Evolutionary conservation across 2,329 filamentous ascomycete species (phyloP), one percentile per base, ranked within the genome.

Genomic region (Neonectria ditissima): DNA sequence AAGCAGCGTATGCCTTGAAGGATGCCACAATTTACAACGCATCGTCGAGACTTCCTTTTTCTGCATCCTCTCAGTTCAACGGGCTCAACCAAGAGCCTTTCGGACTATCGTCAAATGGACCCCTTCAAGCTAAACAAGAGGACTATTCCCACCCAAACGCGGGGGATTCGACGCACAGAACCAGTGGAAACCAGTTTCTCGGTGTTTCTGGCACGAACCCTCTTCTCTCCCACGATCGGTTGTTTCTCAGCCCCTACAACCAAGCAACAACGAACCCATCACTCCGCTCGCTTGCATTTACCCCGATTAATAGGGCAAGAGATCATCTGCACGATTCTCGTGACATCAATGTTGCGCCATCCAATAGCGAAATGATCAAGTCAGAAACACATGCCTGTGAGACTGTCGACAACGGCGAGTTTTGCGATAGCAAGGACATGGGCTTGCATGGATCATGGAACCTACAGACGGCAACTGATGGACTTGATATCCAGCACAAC

Each of bases 201-300:
- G 63, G 69, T 10, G 64, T 76, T 11, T 55, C 78, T 16, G 74
- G 74, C 47, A 65, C 69, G 1, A 79, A 79, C 34, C 75, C 78
- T 11, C 69, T 80, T 20, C 75, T 78, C 41, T 64, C 73, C 14
- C 76, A 77, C 20, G 77, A 78, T 9, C 70, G 72, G n/a, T 32
- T 73, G 20, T 75, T 79, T 18, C 61, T 76, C 44, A 69, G 65
- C 39, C 54, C 76, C 6, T 76, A 71, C 28, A 69, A 62, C 41
- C 70, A 75, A 41, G 54, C 69, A 37, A 66, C 70, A 4, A 52
- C 68, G 6, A 67, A 56, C 30, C 63, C 69, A 22, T 52, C 70
- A 10, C 60, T 75, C 16, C 67, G 73, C 14, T 73, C 73, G 0
- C 63, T 78, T 20, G 67, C 70, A 5, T 78, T 80, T 57, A 73